These are phyloP conservation scores for Salmacisia buchloeana DNA, from an alignment of 1,284 basidiomycete species.

Conservation along the genomic window DNA sequence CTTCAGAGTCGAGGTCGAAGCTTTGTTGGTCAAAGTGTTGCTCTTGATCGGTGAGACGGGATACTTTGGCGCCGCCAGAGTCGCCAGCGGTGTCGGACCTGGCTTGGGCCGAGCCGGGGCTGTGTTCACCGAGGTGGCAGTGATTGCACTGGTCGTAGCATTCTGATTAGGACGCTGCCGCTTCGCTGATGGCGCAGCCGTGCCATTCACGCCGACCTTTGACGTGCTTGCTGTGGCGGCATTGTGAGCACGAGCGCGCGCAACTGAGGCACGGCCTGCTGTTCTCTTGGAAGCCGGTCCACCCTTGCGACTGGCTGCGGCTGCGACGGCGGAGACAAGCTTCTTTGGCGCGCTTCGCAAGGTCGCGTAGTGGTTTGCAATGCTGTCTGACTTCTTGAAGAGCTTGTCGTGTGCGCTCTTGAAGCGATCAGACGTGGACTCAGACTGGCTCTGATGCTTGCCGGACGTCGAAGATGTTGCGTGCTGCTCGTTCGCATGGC, in stretches of 20 bases:
- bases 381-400: background rate
- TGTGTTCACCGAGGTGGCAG: too few relatives aligned
- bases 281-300: background rate
- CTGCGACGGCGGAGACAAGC: background rate
- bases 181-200: too few relatives aligned
- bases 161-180: background rate
- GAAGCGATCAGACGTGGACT: background rate
- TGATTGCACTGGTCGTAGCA: background rate
- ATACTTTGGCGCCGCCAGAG: background rate
- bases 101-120: background rate
- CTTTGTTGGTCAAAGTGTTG: background rate
- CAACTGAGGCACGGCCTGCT: too few relatives aligned
- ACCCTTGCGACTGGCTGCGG: background rate
- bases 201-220: too few relatives aligned
- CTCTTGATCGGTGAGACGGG: background rate
- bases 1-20: background rate
- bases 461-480: too few relatives aligned
- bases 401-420: background rate
- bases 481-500: too few relatives aligned
- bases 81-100: background rate
- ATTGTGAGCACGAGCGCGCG: too few relatives aligned
- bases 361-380: background rate
- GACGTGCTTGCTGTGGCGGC: too few relatives aligned
- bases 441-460: too few relatives aligned
- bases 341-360: background rate